Percentiles rank a stretch among this genome's conserved stretches.
phyloP scores from a whole-genome alignment of 1,284 basidiomycete species.

The Apiotrichum montevideense region DNA sequence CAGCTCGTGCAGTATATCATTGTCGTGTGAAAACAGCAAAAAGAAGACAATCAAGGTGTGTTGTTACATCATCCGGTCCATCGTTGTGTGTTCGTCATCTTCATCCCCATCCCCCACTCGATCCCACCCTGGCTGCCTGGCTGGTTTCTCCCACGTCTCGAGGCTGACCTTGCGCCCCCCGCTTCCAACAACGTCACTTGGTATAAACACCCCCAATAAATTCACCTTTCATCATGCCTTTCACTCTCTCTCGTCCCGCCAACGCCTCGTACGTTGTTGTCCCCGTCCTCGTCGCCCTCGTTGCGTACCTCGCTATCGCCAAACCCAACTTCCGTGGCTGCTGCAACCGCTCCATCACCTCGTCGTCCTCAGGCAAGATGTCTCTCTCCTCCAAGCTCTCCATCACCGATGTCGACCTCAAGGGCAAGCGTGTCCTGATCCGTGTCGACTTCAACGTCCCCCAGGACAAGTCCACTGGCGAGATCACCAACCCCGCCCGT shows the following conservation, averaged over 20 bases:
- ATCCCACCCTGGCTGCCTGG: not conserved
- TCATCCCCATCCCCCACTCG: not conserved
- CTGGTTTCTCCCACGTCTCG: not conserved
- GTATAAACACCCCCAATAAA: not conserved
- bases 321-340: not conserved
- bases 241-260: conserved; percentile 1
- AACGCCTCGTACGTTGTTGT: conserved; percentile 3
- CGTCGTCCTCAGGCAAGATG: conserved; percentile 54
- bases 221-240: not conserved
- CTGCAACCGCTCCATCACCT: not conserved
- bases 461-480: conserved; percentile 59
- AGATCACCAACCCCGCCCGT: conserved; percentile 92
- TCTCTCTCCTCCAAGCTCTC: conserved; percentile 91
- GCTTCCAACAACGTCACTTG: not conserved
- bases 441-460: conserved; percentile 99
- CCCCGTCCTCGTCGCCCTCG: conserved; percentile 6
- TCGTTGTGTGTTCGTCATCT: not conserved
- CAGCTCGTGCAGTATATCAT: too few relatives aligned
- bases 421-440: conserved; percentile 78
- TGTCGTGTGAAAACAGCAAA: too few relatives aligned
- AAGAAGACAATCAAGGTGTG: too few relatives aligned
- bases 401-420: conserved; percentile 87
- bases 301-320: conserved; percentile 4
- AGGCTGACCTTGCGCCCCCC: not conserved
- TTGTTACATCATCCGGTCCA: not conserved